Evolutionary conservation across 371 early-diverging fungal species (phyloP), one percentile per base, ranked within the genome.

Genomic region (Mortierella sp.): DNA sequence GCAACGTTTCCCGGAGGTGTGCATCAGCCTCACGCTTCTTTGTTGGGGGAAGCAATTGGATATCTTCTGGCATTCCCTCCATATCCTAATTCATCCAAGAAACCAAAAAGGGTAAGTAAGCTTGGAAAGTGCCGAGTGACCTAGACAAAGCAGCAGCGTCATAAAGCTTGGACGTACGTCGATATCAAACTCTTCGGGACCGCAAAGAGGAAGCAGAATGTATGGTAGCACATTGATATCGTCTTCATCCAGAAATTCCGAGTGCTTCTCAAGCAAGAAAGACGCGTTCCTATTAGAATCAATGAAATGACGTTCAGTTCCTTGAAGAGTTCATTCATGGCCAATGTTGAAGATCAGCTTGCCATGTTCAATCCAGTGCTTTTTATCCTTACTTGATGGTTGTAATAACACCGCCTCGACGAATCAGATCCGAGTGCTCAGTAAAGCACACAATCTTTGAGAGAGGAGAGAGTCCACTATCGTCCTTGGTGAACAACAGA

Each of bases 21-120:
- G 90, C 73, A 67, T 95, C 95, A 0, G 82, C 51, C 73, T 98
- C 98, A 45, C 96, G 91, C 65, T 80, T 89, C 88, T 96, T 96
- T 45, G 89, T 88, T 21, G 90, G 87, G 45, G 88, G 94, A 53
- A 96, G 77, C 17, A 97, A 79, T 77, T 95, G 96, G 40, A 96
- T 88, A 72, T 96, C 96, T 54, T 94, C 95, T 0, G 96, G 97
- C 86, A 97, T 93, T 39, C 88, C 88, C 46, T 96, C 96, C 88
- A 94, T 94, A 60, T 97, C 96, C 83, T 93, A 70, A 22, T 40
- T 39, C 2, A 22, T 3, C n/a, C n/a, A n/a, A n/a, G n/a, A n/a
- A n/a, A n/a, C n/a, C n/a, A n/a, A n/a, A n/a, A n/a, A n/a, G n/a
- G n/a, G n/a, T n/a, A n/a, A n/a, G n/a, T n/a, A n/a, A n/a, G n/a